Evolutionary conservation across 2,329 filamentous ascomycete genomes (phyloP).

Genomic region (Colletotrichum spaethianum): DNA sequence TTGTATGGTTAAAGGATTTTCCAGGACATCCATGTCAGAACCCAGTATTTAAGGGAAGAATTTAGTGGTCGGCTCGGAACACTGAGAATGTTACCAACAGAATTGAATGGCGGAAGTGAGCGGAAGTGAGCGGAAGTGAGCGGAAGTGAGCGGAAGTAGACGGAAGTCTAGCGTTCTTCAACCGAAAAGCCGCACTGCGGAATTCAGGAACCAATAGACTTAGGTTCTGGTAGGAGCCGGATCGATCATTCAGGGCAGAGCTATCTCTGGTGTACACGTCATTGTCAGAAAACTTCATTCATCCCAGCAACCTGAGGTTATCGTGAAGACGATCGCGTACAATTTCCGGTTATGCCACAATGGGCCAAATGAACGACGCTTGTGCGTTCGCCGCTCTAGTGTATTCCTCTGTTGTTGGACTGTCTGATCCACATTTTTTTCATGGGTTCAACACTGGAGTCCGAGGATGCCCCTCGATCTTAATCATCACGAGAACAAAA

Average conservation of each 20-base stretch:
- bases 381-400: background rate
- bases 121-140: no score
- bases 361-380: background rate
- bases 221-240: background rate
- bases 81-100: background rate
- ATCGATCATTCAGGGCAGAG: background rate
- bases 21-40: background rate
- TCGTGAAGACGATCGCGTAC: background rate
- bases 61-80: background rate
- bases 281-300: background rate
- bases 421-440: constrained; percentile 7
- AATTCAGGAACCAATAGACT: background rate
- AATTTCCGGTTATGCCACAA: background rate
- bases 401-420: no score
- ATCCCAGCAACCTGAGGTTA: background rate
- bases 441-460: background rate
- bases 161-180: background rate
- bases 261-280: background rate
- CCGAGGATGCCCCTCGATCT: background rate
- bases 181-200: background rate
- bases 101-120: background rate
- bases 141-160: background rate
- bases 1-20: background rate
- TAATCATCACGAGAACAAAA: background rate
- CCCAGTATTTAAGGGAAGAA: background rate